Percentiles rank a stretch among this genome's conserved stretches.
These are phyloP conservation scores for Coriaria nepalensis DNA, from an alignment of 306 rosid genomes.

Conservation along the genomic window DNA sequence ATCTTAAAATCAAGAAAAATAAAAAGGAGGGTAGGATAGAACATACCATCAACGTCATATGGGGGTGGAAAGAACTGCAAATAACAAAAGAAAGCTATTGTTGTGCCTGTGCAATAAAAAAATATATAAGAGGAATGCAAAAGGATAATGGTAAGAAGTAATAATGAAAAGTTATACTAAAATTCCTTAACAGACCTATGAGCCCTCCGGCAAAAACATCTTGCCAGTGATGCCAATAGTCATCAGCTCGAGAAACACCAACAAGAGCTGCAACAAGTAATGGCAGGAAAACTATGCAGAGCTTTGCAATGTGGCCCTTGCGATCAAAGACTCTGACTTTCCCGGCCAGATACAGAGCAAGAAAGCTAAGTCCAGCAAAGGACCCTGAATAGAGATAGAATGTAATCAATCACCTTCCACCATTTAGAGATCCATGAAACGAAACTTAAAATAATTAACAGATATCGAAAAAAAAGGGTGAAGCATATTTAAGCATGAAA, in stretches of 20 bases:
- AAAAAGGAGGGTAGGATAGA: no score
- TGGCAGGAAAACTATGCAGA: conserved; percentile 7
- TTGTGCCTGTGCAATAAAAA: background rate
- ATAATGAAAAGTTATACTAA: no score
- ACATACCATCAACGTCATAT: conserved; percentile 3
- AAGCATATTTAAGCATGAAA: no score
- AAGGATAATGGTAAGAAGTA: background rate
- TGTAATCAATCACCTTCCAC: no score
- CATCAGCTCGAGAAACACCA: conserved; percentile 6
- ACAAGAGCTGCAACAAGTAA: conserved; percentile 10
- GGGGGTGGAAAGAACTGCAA: conserved; percentile 12
- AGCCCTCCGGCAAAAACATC: conserved; percentile 12
- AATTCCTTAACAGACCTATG: background rate
- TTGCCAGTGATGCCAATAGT: conserved; percentile 13
- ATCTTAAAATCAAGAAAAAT: no score
- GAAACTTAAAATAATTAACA: no score
- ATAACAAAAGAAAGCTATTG: conserved; percentile 13
- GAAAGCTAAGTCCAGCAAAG: conserved; percentile 14
- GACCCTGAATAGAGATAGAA: conserved; percentile 15
- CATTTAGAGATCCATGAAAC: no score
- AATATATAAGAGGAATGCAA: background rate
- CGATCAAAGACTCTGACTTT: conserved; percentile 9
- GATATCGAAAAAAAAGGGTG: no score
- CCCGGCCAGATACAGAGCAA: conserved; percentile 8
- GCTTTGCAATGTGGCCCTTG: conserved; percentile 8